Evolutionary conservation across 1,139 yeast genomes (phyloP), one percentile per base, ranked within the genome.

Genomic region (Blastobotrys persicus): DNA sequence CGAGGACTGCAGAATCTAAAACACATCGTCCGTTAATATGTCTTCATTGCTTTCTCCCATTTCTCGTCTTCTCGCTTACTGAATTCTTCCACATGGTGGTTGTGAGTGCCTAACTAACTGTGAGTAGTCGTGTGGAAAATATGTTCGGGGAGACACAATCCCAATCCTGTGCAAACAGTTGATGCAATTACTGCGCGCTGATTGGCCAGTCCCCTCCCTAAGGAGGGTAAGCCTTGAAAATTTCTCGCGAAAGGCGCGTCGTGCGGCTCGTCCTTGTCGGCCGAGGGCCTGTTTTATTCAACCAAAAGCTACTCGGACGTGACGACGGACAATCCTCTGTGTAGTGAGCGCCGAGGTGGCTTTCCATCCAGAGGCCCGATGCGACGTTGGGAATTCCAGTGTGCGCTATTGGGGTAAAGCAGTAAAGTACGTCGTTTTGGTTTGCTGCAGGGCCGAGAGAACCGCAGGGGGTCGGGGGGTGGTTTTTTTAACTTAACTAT

Each of bases 1-100:
- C 33, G 59, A 52, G 31, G 63, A 58, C 51, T 59, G 60, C 49
- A 59, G 54, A 44, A 59, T 49, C 61, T 57, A 42, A 12, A 19
- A 4, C n/a, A 14, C 37, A 18, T 16, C 20, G 38, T 18, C 3
- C 28, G 20, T 3, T 12, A 34, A 35, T 26, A 33, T 17, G n/a
- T n/a, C n/a, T 32, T 7, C 23, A 4, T 34, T 44, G 9, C 40
- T n/a, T 9, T 4, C 3, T 9, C 13, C 17, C 16, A n/a, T 4
- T 4, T 2, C 33, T 6, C 42, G 14, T 23, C 32, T 12, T 19
- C 13, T 26, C 11, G 6, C 50, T 12, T 43, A 47, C 50, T 37
- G 51, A 48, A 45, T 40, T 41, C 45, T 42, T 48, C 44, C 45
- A 48, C 51, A 48, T 48, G 23, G 35, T 39, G 14, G 34, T 31